These are phyloP conservation scores for Fonsecaea multimorphosa DNA, from an alignment of 2,329 filamentous ascomycete species.

Conservation along the genomic window DNA sequence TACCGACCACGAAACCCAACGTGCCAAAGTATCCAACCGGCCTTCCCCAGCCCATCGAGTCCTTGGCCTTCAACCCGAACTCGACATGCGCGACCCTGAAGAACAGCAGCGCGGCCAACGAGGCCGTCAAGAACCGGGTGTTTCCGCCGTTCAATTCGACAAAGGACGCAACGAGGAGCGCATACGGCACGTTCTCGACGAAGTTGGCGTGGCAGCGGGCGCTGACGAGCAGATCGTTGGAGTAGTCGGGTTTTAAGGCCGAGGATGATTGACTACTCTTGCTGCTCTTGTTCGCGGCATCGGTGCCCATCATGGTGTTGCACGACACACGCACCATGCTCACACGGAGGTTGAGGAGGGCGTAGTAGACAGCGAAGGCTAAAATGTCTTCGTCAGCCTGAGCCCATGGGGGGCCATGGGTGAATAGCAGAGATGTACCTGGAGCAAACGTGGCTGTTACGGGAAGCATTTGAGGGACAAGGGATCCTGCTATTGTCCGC, in stretches of 20 bases:
- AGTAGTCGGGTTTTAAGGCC: background rate
- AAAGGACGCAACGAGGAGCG: slow-evolving; percentile 47
- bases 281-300: slow-evolving; percentile 22
- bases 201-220: slow-evolving; percentile 51
- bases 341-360: slow-evolving; percentile 51
- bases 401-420: slow-evolving; percentile 24
- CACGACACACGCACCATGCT: slow-evolving; percentile 44
- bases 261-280: slow-evolving; percentile 8
- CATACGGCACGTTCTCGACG: slow-evolving; percentile 52
- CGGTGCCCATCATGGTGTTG: slow-evolving; percentile 42
- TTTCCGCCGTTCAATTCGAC: slow-evolving; percentile 55
- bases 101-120: slow-evolving; percentile 48
- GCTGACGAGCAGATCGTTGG: slow-evolving; percentile 43
- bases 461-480: slow-evolving; percentile 41
- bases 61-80: slow-evolving; percentile 45
- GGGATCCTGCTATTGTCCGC: slow-evolving; percentile 35
- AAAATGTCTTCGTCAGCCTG: slow-evolving; percentile 48
- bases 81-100: slow-evolving; percentile 50
- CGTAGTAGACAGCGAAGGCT: slow-evolving; percentile 52
- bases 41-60: slow-evolving; percentile 40
- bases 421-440: slow-evolving; percentile 10
- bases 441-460: slow-evolving; percentile 37
- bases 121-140: slow-evolving; percentile 47
- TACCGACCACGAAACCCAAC: slow-evolving; percentile 39
- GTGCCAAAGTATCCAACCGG: slow-evolving; percentile 41